phyloP scores from a whole-genome alignment of 305 asterid genomes.

The Solanum hybrid region DNA sequence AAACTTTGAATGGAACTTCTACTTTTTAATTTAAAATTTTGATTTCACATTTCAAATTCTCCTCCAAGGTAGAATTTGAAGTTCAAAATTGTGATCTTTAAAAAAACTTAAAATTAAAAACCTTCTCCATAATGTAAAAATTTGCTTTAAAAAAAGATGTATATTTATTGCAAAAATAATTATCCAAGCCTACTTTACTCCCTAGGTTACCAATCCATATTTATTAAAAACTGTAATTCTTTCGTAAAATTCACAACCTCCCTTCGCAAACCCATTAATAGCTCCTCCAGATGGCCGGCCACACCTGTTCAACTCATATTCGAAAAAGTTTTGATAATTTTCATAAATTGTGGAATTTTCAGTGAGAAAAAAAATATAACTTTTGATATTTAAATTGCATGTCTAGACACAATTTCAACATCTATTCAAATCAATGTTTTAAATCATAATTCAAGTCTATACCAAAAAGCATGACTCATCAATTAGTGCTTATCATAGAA shows the following conservation, averaged over 20 bases:
- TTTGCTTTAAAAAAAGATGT: not conserved
- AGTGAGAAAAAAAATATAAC: not conserved
- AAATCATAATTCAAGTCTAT: not conserved
- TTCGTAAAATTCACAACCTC: not conserved
- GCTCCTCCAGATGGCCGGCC: not conserved
- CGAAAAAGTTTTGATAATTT: not conserved
- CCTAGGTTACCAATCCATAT: not conserved
- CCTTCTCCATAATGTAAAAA: not conserved
- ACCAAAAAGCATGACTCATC: not conserved
- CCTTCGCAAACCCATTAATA: not conserved
- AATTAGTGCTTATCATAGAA: not conserved
- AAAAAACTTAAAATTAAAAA: not conserved
- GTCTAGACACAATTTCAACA: not conserved
- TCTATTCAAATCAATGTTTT: not conserved
- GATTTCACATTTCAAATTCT: not conserved
- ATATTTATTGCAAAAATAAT: not conserved
- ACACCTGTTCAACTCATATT: not conserved
- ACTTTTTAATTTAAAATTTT: not conserved
- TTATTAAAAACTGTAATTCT: not conserved
- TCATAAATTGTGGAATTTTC: not conserved
- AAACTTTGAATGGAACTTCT: not conserved
- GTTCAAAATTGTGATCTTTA: not conserved
- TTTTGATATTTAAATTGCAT: not conserved
- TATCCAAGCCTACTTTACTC: not conserved
- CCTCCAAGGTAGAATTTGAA: too few relatives aligned